These are phyloP conservation scores for Cadophora malorum DNA, from an alignment of 2,329 filamentous ascomycete species.

Conservation along the genomic window DNA sequence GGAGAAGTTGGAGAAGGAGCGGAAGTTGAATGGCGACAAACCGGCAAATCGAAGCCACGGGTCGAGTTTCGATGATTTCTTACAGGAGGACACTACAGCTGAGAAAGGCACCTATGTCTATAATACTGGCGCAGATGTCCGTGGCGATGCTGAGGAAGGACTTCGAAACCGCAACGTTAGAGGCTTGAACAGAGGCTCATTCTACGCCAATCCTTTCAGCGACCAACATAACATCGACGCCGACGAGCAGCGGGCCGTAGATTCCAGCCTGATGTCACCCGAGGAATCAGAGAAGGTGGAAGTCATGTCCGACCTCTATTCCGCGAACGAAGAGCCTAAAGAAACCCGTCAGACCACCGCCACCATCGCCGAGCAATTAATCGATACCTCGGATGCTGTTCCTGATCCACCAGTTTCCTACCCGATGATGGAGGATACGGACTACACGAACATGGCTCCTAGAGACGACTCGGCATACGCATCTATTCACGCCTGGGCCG, in stretches of 20 bases:
- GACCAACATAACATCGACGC: slow-evolving; percentile 45
- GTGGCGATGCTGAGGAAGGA: slow-evolving; percentile 49
- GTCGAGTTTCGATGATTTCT: slow-evolving; percentile 62
- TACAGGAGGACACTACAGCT: slow-evolving; percentile 56
- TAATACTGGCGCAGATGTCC: slow-evolving; percentile 60
- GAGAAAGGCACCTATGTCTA: slow-evolving; percentile 64
- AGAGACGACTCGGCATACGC: slow-evolving; percentile 58
- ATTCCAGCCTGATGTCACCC: slow-evolving; percentile 52
- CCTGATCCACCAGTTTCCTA: slow-evolving; percentile 39
- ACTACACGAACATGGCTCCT: slow-evolving; percentile 60
- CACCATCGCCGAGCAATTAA: slow-evolving; percentile 40
- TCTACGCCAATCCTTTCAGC: slow-evolving; percentile 65
- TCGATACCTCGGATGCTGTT: slow-evolving; percentile 42
- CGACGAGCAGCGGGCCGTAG: slow-evolving; percentile 53
- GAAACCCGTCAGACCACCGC: slow-evolving; percentile 33
- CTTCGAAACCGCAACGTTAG: slow-evolving; percentile 56
- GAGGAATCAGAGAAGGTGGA: slow-evolving; percentile 55
- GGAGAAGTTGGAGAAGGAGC: slow-evolving; percentile 53
- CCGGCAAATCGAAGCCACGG: slow-evolving; percentile 41
- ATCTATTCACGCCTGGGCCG: slow-evolving; percentile 70
- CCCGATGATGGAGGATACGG: slow-evolving; percentile 44
- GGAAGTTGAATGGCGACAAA: slow-evolving; percentile 35
- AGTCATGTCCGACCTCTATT: slow-evolving; percentile 57
- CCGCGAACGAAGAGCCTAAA: slow-evolving; percentile 34
- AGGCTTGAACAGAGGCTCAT: slow-evolving; percentile 51